phyloP scores from a whole-genome alignment of 495 filamentous ascomycete species.

The Neurospora sp. region DNA sequence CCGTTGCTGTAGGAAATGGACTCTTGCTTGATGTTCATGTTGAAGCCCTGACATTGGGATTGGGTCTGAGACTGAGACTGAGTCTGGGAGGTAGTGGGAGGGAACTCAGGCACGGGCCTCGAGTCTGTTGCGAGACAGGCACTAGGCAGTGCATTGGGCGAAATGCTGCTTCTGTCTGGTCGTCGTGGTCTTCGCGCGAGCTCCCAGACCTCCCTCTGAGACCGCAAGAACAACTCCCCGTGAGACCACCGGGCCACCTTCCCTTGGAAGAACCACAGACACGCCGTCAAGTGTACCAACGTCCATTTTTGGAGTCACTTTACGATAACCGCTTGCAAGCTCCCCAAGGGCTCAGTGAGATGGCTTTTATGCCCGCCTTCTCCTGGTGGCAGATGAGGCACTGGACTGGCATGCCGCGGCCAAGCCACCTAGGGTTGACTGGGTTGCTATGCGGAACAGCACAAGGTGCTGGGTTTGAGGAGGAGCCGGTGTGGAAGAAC shows the following conservation, averaged over 20 bases:
- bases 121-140: background rate
- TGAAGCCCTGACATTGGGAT: background rate
- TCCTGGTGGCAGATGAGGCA: background rate
- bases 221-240: background rate
- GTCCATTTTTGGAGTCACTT: background rate
- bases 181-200: background rate
- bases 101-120: background rate
- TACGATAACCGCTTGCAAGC: background rate
- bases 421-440: background rate
- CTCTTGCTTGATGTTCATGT: background rate
- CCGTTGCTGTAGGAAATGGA: background rate
- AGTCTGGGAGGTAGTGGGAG: background rate
- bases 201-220: background rate
- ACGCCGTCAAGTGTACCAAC: background rate
- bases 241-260: background rate
- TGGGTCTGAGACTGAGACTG: background rate
- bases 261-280: background rate
- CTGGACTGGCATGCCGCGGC: background rate
- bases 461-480: background rate
- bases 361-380: background rate
- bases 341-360: background rate
- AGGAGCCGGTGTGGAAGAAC: background rate
- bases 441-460: background rate
- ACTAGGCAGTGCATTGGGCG: background rate
- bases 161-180: background rate